Evolutionary conservation across 306 rosid species (phyloP), one percentile per base, ranked within the genome.

Genomic region (Lotus japonicus): DNA sequence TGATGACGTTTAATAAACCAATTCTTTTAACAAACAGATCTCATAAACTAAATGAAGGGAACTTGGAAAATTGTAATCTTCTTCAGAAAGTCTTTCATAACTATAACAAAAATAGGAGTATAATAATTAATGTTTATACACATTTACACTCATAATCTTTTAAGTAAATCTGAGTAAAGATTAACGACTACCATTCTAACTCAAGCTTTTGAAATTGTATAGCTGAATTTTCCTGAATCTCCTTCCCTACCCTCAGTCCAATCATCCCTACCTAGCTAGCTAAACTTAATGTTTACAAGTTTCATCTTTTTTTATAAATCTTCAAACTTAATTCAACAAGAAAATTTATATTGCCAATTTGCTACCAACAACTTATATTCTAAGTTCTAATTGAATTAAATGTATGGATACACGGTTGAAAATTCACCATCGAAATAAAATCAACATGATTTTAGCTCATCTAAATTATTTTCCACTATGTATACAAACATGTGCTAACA

Each of bases 231-330:
- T 67, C 19, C 11, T 9, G 51, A 68, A 45, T 33, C 19, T 52
- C 6, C 18, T 9, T 2, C 19, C 8, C 55, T 35, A 5, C 17
- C n/a, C 58, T 16, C 15, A 12, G 15, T 36, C 44, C 77, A 16
- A 19, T 31, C 57, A 43, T 15, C 69, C 81, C 81, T 63, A 48
- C 73, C 69, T 59, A 42, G 9, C 69, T 59, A 42, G 9, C 5
- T 31, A 33, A 62, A 31, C 43, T 17, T 28, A 19, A 16, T 31
- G 42, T 15, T 58, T 18, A n/a, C n/a, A n/a, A n/a, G n/a, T n/a
- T n/a, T n/a, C n/a, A n/a, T n/a, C n/a, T n/a, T n/a, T n/a, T n/a
- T n/a, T n/a, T n/a, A n/a, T n/a, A n/a, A n/a, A n/a, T n/a, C 4
- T 26, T 0, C 19, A 26, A 49, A 1, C 14, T 0, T 60, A 42